Percentiles rank a stretch among this genome's conserved stretches.
phyloP scores from a whole-genome alignment of 768 basidiomycete genomes.

The Fomitopsis serialis region DNA sequence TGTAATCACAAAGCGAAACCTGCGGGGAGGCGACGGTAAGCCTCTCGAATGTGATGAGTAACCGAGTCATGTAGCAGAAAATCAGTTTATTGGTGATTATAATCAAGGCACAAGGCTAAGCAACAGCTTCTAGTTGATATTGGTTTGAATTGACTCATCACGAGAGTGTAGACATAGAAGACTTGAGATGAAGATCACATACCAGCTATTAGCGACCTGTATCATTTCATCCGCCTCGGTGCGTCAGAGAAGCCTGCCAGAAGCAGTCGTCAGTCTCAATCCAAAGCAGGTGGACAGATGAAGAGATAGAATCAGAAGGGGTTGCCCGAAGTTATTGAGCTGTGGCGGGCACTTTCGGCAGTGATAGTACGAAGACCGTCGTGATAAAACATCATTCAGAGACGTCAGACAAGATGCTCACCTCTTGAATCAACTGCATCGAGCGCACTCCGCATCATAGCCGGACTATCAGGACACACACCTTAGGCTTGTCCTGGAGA shows the following conservation, averaged over 20 bases:
- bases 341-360: conserved; percentile 94
- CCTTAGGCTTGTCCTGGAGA: neutral
- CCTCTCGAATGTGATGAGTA: too few species aligned
- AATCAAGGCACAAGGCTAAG: conserved; percentile 46
- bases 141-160: conserved; percentile 28
- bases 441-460: neutral
- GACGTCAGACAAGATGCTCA: neutral
- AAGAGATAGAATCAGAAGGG: conserved; percentile 51
- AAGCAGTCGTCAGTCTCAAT: conserved; percentile 1
- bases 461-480: neutral
- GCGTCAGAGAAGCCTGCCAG: neutral
- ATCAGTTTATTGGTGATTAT: neutral
- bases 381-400: conserved; percentile 72
- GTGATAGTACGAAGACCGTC: conserved; percentile 84
- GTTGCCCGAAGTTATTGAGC: conserved; percentile 80
- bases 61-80: neutral
- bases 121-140: conserved; percentile 90
- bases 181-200: too few species aligned
- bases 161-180: neutral
- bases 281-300: conserved; percentile 1
- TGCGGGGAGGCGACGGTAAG: too few species aligned
- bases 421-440: neutral
- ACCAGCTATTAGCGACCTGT: too few species aligned
- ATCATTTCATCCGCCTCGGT: neutral
- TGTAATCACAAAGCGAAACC: too few species aligned